Conservation (phyloP, 176 grass and related monocot species). For the Thinopyrum elongatum region DNA sequence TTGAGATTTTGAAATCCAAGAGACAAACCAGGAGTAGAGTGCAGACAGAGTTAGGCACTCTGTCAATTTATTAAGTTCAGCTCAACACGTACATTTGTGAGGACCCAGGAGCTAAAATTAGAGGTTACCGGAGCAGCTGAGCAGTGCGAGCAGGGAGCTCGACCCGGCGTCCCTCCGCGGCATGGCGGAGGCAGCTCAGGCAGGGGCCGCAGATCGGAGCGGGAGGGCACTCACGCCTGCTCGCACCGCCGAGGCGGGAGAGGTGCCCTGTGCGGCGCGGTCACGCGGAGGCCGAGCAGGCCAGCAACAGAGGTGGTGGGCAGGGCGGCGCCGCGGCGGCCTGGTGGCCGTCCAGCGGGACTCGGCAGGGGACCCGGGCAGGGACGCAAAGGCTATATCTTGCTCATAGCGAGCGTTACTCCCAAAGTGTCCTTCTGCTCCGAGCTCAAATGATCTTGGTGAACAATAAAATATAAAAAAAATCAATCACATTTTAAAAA, state of each 20-base stretch:
- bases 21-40: background rate
- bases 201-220: background rate
- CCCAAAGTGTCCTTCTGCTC: too few relatives aligned
- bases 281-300: background rate
- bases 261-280: background rate
- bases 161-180: background rate
- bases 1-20: background rate
- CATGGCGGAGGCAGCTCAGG: background rate
- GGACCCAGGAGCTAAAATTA: background rate
- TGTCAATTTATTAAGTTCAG: background rate
- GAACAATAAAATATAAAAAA: too few relatives aligned
- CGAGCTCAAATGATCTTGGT: too few relatives aligned
- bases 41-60: too few relatives aligned
- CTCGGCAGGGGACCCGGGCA: too few relatives aligned
- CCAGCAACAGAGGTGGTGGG: too few relatives aligned
- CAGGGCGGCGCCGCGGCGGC: too few relatives aligned
- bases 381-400: too few relatives aligned
- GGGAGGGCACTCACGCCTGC: too few relatives aligned
- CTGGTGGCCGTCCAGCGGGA: too few relatives aligned
- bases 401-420: too few relatives aligned
- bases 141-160: background rate
- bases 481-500: too few relatives aligned
- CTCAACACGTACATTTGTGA: background rate
- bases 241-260: background rate
- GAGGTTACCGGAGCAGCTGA: background rate